Evolutionary conservation across 2,329 filamentous ascomycete genomes (phyloP), one percentile per base, ranked within the genome.

Genomic region (Pezicula neosporulosa): DNA sequence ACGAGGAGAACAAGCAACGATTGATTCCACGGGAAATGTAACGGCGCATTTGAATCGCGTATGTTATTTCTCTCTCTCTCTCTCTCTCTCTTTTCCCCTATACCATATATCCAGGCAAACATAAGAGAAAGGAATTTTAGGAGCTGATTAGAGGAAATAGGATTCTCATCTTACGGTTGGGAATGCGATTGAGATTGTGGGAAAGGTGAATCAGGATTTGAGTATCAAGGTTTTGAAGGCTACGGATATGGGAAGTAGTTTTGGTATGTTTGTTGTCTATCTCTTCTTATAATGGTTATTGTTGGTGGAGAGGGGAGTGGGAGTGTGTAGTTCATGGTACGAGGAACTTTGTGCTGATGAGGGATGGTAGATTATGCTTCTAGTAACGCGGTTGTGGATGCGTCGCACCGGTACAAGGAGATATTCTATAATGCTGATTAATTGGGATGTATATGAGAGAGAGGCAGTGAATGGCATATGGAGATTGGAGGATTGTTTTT

Each of bases 1-100:
- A 21, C 85, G 86, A 47, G 92, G 92, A 59, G 89, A 94, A 48
- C 80, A 82, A 47, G 93, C 91, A 0, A 83, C 84, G 6, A 80
- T 97, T 28, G 90, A 96, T 51, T 86, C 90, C 6, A 86, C 84
- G 24, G 93, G 93, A 0, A 80, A 83, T 19, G 81, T 97, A 24
- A 89, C 85, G 1, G 77, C 90, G 2, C 73, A 87, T 16, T 69
- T 97, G 58, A 91, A 89, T 66, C 78, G 86, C 47, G 88, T 91
- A 73, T 54, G 78, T 62, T 9, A 27, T 19, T n/a, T n/a, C 24
- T 19, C 15, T 21, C 19, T 16, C 13, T 41, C 12, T 33, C 21
- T 49, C 24, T 21, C 41, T 39, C 53, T 50, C n/a, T n/a, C n/a
- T n/a, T n/a, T n/a, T n/a, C n/a, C n/a, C n/a, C n/a, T 6, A 27